Evolutionary conservation across 2,329 filamentous ascomycete genomes (phyloP).

Genomic region (Aspergillus jensenii): DNA sequence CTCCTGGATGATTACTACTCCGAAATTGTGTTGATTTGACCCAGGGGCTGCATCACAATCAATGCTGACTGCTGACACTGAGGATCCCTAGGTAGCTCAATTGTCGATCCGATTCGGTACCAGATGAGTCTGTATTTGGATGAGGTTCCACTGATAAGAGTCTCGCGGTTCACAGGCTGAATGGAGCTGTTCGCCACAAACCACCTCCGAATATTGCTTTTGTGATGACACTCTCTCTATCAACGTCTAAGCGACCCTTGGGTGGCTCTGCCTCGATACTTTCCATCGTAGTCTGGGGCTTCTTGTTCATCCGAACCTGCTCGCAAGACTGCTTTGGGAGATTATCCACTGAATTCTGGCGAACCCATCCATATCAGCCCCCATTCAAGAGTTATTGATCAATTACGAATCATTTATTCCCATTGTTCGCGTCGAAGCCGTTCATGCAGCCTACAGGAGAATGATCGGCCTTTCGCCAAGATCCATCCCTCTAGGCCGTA

Average conservation of each 20-base stretch:
- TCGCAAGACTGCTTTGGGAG: neutral
- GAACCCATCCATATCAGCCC: neutral
- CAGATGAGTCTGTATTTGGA: neutral
- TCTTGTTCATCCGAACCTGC: neutral
- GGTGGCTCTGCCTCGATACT: neutral
- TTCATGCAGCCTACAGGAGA: slow-evolving; percentile 9
- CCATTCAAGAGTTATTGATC: neutral
- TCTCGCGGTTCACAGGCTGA: slow-evolving; percentile 6
- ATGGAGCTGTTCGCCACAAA: slow-evolving; percentile 1
- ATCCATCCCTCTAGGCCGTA: neutral
- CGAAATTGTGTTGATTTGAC: neutral
- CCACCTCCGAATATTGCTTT: slow-evolving; percentile 9
- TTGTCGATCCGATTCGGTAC: slow-evolving; percentile 6
- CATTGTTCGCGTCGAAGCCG: neutral
- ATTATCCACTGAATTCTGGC: neutral
- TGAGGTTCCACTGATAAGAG: slow-evolving; percentile 11
- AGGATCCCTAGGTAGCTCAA: neutral
- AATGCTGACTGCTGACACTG: neutral
- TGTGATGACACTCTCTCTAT: neutral
- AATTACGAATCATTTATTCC: neutral
- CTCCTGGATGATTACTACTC: neutral
- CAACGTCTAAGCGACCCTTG: neutral
- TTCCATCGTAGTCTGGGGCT: neutral
- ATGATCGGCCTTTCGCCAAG: slow-evolving; percentile 10
- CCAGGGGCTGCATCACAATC: neutral